Percentiles rank a stretch among this genome's conserved stretches.
Conservation (phyloP, 768 basidiomycete species). For the Lentinula sp. region DNA sequence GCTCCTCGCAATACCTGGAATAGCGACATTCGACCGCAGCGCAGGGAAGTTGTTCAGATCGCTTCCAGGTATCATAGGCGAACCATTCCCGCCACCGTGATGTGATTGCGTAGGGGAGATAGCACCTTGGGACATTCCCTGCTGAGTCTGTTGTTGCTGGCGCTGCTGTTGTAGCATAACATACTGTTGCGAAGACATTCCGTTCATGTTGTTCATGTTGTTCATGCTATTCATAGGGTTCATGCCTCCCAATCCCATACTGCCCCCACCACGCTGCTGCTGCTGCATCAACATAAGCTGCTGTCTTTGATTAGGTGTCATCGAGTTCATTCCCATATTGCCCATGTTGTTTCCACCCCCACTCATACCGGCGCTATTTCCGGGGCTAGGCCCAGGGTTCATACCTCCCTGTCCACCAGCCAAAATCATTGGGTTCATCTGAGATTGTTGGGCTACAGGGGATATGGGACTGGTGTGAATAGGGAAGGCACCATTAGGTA, state of each 20-base stretch:
- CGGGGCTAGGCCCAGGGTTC: constrained; percentile 13
- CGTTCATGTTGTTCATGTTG: constrained; percentile 17
- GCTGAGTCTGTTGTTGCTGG: constrained; percentile 32
- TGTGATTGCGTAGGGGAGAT: constrained; percentile 36
- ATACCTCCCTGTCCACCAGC: constrained; percentile 10
- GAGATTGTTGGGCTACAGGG: not conserved
- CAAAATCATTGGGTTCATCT: constrained; percentile 15
- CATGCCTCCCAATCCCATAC: constrained; percentile 16
- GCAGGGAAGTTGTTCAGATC: constrained; percentile 37
- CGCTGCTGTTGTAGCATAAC: constrained; percentile 26
- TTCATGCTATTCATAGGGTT: constrained; percentile 16
- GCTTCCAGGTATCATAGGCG: constrained; percentile 37
- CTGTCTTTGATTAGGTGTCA: constrained; percentile 12
- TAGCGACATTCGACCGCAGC: constrained; percentile 51
- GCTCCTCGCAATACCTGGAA: constrained; percentile 73
- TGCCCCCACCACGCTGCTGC: constrained; percentile 23
- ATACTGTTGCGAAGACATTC: constrained; percentile 29
- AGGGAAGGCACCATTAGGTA: not conserved
- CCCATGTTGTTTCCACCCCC: constrained; percentile 16
- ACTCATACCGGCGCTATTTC: constrained; percentile 3
- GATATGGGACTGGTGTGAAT: constrained; percentile 11
- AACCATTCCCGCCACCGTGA: constrained; percentile 25
- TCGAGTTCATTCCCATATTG: constrained; percentile 23
- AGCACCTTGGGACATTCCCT: constrained; percentile 8
- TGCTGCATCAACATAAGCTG: constrained; percentile 18